Conservation (phyloP, 257 asterid genomes). For the Penstemon davidsonii region DNA sequence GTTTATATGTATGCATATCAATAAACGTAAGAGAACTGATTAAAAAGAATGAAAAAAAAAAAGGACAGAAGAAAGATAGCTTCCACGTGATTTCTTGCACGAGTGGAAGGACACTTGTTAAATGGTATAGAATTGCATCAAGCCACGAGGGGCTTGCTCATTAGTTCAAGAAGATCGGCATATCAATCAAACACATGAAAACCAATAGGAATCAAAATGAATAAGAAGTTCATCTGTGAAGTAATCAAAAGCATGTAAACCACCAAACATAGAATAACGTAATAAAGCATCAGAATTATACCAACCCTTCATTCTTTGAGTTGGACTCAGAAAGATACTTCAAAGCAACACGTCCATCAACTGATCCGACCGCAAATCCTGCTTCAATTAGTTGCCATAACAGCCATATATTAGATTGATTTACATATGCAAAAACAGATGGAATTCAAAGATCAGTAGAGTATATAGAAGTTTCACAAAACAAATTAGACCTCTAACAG, state of each 20-base stretch:
- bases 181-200: conserved; percentile 1
- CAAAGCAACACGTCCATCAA: conserved; percentile 81
- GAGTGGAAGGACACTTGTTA: not conserved
- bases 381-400: conserved; percentile 30
- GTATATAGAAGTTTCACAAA: not conserved
- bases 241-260: not conserved
- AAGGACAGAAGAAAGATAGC: not conserved
- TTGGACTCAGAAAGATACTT: conserved; percentile 48
- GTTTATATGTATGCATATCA: no score
- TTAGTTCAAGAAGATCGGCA: not conserved
- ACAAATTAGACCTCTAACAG: conserved; percentile 1
- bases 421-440: conserved; percentile 21
- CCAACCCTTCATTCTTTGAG: conserved; percentile 63
- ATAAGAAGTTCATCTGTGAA: not conserved
- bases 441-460: not conserved
- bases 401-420: conserved; percentile 21
- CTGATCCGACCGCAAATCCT: conserved; percentile 82
- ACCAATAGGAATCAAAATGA: not conserved
- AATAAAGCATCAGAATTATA: conserved; percentile 20
- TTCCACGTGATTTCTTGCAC: not conserved
- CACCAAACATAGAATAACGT: not conserved
- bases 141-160: not conserved
- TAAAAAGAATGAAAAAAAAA: not conserved
- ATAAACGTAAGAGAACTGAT: no score
- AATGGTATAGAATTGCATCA: not conserved